Evolutionary conservation across 257 asterid species (phyloP).

Genomic region (Cinchona pubescens): DNA sequence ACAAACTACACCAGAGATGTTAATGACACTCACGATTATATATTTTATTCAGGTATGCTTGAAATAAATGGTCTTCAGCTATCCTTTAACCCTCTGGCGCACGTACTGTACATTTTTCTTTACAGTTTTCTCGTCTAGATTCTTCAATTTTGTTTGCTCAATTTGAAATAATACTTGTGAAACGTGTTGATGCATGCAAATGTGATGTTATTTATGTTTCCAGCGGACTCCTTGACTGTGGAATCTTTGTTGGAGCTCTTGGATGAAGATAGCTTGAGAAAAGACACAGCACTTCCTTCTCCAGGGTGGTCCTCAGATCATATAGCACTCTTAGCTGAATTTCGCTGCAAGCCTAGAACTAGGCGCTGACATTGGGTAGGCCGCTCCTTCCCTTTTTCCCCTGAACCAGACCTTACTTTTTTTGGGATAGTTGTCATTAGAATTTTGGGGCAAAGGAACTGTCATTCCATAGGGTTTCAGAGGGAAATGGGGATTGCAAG

Average conservation of each 20-base stretch:
- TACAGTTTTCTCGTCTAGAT: too few relatives aligned
- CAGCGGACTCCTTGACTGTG: constrained; percentile 84
- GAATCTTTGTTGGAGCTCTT: constrained; percentile 92
- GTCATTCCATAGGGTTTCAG: not conserved
- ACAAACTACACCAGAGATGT: constrained; percentile 94
- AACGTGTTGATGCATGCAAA: not conserved
- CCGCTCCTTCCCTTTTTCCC: constrained; percentile 1
- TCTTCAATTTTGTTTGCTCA: not conserved
- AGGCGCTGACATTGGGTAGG: constrained; percentile 62
- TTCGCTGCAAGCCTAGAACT: constrained; percentile 77
- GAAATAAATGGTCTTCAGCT: not conserved
- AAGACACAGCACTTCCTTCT: constrained; percentile 98
- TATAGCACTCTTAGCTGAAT: constrained; percentile 91
- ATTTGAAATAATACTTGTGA: not conserved
- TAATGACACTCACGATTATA: constrained; percentile 91
- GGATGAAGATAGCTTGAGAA: constrained; percentile 92
- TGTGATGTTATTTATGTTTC: constrained; percentile 21
- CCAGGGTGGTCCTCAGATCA: constrained; percentile 99
- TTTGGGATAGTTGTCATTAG: not conserved
- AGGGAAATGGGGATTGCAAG: not conserved
- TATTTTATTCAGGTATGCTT: constrained; percentile 85
- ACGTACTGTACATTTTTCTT: not conserved
- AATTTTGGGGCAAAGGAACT: not conserved
- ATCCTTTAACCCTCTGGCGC: not conserved
- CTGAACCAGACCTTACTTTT: not conserved